Percentiles rank a stretch among this genome's conserved stretches.
These are phyloP conservation scores for Curvularia sp. DNA, from an alignment of 2,329 filamentous ascomycete genomes.

Conservation along the genomic window DNA sequence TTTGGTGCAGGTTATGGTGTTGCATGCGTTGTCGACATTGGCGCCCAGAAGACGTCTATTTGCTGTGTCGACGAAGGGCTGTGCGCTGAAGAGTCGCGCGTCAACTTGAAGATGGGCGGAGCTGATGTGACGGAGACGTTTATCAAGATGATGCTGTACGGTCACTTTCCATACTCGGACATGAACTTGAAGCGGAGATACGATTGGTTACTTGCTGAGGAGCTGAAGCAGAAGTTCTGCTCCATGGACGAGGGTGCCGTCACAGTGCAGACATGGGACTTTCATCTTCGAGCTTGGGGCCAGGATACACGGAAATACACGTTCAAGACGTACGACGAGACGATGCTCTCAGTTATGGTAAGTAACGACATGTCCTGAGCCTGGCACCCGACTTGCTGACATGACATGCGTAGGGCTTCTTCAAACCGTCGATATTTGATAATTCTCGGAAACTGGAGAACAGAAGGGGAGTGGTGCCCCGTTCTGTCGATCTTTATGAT, in stretches of 20 bases:
- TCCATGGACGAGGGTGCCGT: constrained; percentile 91
- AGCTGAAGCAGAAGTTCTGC: constrained; percentile 91
- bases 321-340: constrained; percentile 97
- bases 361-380: constrained; percentile 18
- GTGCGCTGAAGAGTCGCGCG: constrained; percentile 89
- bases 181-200: constrained; percentile 91
- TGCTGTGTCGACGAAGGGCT: constrained; percentile 97
- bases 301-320: constrained; percentile 91
- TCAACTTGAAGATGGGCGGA: constrained; percentile 94
- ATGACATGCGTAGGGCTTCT: constrained; percentile 69
- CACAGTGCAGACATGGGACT: constrained; percentile 85
- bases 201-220: constrained; percentile 91
- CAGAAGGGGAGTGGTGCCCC: constrained; percentile 80
- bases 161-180: constrained; percentile 93
- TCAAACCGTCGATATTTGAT: constrained; percentile 87
- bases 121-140: constrained; percentile 93
- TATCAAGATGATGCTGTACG: constrained; percentile 96
- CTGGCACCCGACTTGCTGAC: constrained; percentile 18
- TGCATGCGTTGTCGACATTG: constrained; percentile 93
- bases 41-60: constrained; percentile 95
- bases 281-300: constrained; percentile 86
- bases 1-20: constrained; percentile 95
- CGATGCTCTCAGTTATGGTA: constrained; percentile 86
- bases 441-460: constrained; percentile 79
- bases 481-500: constrained; percentile 94